These are phyloP conservation scores for Monoraphidium neglectum DNA, from an alignment of 139 green algal species.

Conservation along the genomic window DNA sequence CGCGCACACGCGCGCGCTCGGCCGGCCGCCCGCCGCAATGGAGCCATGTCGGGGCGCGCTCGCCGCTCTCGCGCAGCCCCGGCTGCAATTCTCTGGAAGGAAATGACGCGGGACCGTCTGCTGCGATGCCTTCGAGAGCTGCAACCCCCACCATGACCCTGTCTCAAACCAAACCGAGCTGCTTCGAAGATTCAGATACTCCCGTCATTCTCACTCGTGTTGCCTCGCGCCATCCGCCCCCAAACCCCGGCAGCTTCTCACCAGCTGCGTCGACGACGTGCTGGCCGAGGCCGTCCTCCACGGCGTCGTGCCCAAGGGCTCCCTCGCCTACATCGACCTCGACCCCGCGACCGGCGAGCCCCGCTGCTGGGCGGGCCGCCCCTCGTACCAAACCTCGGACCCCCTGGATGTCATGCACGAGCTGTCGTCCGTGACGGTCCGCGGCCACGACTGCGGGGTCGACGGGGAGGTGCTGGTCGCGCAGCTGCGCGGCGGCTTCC, in stretches of 20 bases:
- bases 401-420: not conserved
- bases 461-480: too few relatives aligned
- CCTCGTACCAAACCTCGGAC: not conserved
- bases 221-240: not conserved
- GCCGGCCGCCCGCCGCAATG: not conserved
- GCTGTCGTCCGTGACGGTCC: too few relatives aligned
- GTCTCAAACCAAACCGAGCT: too few relatives aligned
- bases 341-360: conserved; percentile 1
- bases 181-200: too few relatives aligned
- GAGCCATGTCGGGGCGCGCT: not conserved
- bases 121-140: too few relatives aligned
- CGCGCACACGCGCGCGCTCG: not conserved
- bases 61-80: too few relatives aligned
- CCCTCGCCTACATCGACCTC: conserved; percentile 23
- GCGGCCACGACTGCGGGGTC: too few relatives aligned
- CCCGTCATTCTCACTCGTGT: not conserved
- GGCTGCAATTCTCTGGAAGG: too few relatives aligned
- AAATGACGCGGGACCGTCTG: too few relatives aligned
- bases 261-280: conserved; percentile 25
- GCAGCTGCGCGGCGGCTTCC: too few relatives aligned
- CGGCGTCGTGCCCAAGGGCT: not conserved
- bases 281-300: conserved; percentile 23
- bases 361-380: not conserved
- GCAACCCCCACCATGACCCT: too few relatives aligned
- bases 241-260: conserved; percentile 10